phyloP scores from a whole-genome alignment of 2,329 filamentous ascomycete genomes.

The Fusarium paranaense region DNA sequence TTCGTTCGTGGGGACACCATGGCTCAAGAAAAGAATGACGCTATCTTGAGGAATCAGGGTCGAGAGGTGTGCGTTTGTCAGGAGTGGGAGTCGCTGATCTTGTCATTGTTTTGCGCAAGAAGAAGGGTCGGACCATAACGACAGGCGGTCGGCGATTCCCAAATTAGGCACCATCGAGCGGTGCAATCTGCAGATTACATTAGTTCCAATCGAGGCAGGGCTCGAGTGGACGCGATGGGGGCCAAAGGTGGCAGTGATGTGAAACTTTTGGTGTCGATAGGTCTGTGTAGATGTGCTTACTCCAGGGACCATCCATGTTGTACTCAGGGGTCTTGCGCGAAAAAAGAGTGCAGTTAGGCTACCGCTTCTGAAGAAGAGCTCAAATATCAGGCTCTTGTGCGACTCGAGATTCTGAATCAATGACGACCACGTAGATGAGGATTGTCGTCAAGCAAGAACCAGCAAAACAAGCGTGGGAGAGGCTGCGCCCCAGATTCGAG shows the following conservation, averaged over 20 bases:
- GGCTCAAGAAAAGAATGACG: not conserved
- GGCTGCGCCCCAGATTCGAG: not conserved
- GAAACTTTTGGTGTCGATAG: not conserved
- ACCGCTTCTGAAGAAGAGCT: not conserved
- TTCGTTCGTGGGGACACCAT: conserved; percentile 11
- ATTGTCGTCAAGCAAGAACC: not conserved
- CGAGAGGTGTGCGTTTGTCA: not conserved
- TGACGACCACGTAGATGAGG: not conserved
- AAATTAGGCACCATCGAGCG: not conserved
- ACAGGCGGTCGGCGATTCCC: not conserved
- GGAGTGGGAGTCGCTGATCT: not conserved
- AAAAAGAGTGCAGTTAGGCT: not conserved
- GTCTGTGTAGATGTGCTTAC: not conserved
- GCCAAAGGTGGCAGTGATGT: not conserved
- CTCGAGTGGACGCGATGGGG: not conserved
- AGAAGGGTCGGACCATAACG: not conserved
- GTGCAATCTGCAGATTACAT: not conserved
- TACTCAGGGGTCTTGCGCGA: not conserved
- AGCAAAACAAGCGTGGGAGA: not conserved
- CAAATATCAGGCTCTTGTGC: not conserved
- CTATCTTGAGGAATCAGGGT: not conserved
- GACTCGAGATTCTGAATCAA: not conserved
- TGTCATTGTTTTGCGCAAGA: not conserved
- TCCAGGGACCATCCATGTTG: not conserved
- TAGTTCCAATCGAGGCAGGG: not conserved